Evolutionary conservation across 805 yeast genomes (phyloP), one percentile per base, ranked within the genome.

Genomic region (Candida orba): DNA sequence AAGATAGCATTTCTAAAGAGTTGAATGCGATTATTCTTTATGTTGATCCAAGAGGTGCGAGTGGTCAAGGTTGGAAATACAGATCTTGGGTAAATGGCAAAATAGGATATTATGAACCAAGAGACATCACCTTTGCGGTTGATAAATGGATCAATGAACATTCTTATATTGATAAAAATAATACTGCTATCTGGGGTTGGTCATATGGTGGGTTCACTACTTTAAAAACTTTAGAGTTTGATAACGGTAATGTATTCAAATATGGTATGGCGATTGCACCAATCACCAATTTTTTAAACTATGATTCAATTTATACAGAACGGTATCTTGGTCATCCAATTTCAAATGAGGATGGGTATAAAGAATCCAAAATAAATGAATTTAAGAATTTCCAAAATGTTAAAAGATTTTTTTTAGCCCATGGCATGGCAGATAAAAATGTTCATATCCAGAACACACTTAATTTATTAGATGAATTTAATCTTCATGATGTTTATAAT

Each of bases 241-340:
- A 85, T 56, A 55, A 60, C 13, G 81, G 85, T 6, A 62, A 73
- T 8, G 70, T 72, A 0, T 84, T 85, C 67, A 79, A 79, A 47
- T 85, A 73, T 56, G 93, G 91, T 8, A 77, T 83, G 71, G 79
- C 90, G 0, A 89, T 85, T 35, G 95, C 95, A 0, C 95, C 95
- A 1, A 95, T 85, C 4, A 85, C 95, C 6, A 72, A 83, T 53
- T 85, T 91, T 91, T 60, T 64, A 43, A 69, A 78, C 30, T 85
- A 85, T 54, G 89, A 85, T 61, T 80, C 91, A 0, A 76, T 85
- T 24, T 85, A 84, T 59, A 83, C 95, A 0, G 95, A 85, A 61
- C 69, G 95, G 47, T 84, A 81, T 56, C 76, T 85, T 86, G 74
- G 74, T 24, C 48, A 58, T 9, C 86, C 86, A 1, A 46, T 56